Conservation (phyloP, 2,329 filamentous ascomycete species). For the Triangularia verruculosa region DNA sequence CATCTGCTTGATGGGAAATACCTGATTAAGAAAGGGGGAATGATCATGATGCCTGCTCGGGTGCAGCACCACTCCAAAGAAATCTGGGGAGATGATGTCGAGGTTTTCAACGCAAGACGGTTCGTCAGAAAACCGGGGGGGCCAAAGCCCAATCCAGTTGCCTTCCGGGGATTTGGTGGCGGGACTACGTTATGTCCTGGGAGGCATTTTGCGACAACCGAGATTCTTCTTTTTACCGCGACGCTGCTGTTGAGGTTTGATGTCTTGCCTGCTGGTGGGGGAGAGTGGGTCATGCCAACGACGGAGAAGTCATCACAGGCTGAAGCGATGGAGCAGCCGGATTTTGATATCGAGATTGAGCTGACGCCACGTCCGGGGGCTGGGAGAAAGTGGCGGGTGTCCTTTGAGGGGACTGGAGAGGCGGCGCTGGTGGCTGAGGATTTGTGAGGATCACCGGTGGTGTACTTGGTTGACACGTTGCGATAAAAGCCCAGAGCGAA, state of each 20-base stretch:
- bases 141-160: constrained; percentile 22
- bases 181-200: constrained; percentile 40
- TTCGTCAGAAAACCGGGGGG: constrained; percentile 27
- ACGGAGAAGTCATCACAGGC: constrained; percentile 24
- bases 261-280: constrained; percentile 12
- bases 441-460: too few species aligned
- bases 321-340: constrained; percentile 26
- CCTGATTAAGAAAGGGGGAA: constrained; percentile 26
- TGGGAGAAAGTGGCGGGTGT: constrained; percentile 15
- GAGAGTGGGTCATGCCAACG: constrained; percentile 25
- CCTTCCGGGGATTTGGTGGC: constrained; percentile 47
- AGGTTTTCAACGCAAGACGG: constrained; percentile 32
- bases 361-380: constrained; percentile 19
- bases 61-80: constrained; percentile 20
- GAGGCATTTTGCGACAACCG: constrained; percentile 31
- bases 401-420: background rate
- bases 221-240: constrained; percentile 28
- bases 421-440: background rate
- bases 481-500: too few species aligned
- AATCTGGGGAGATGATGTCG: constrained; percentile 35
- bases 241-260: constrained; percentile 27
- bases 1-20: constrained; percentile 21
- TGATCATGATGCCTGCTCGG: constrained; percentile 30
- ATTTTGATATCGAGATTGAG: constrained; percentile 28
- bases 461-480: too few species aligned